Percentiles rank a stretch among this genome's conserved stretches.
Evolutionary conservation across 2,329 filamentous ascomycete species (phyloP).

Genomic region (Byssochlamys sp.): DNA sequence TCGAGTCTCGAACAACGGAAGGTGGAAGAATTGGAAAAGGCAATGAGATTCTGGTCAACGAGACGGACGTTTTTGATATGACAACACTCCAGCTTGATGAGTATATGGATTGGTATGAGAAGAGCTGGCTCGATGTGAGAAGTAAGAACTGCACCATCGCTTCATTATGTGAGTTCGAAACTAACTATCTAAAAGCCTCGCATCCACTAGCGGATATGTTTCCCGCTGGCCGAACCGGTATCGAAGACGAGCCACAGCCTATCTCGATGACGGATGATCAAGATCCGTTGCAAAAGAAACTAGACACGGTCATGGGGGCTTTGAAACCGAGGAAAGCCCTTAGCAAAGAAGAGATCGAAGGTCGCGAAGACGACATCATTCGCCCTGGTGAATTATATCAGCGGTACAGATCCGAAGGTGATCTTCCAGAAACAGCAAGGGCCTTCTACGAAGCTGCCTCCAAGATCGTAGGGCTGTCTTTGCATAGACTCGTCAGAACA

Average conservation of each 20-base stretch:
- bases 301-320: conserved; percentile 35
- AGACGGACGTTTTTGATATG: conserved; percentile 56
- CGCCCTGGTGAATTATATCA: conserved; percentile 45
- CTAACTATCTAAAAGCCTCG: conserved; percentile 8
- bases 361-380: conserved; percentile 17
- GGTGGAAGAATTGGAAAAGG: conserved; percentile 32
- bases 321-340: conserved; percentile 32
- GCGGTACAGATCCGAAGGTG: conserved; percentile 38
- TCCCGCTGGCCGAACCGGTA: conserved; percentile 20
- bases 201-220: conserved; percentile 36
- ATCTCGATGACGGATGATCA: conserved; percentile 11
- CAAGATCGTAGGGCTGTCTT: conserved; percentile 39
- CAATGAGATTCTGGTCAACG: conserved; percentile 47
- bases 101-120: conserved; percentile 71
- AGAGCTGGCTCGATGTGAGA: conserved; percentile 44
- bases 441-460: conserved; percentile 45
- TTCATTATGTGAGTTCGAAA: not conserved
- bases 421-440: conserved; percentile 38
- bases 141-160: conserved; percentile 8
- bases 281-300: conserved; percentile 24
- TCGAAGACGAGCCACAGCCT: conserved; percentile 7
- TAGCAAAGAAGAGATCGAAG: conserved; percentile 22
- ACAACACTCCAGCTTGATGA: conserved; percentile 55
- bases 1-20: conserved; percentile 21
- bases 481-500: conserved; percentile 42